These are phyloP conservation scores for Persicaria tinctoria DNA, from an alignment of 148 eudicot species.

Conservation along the genomic window DNA sequence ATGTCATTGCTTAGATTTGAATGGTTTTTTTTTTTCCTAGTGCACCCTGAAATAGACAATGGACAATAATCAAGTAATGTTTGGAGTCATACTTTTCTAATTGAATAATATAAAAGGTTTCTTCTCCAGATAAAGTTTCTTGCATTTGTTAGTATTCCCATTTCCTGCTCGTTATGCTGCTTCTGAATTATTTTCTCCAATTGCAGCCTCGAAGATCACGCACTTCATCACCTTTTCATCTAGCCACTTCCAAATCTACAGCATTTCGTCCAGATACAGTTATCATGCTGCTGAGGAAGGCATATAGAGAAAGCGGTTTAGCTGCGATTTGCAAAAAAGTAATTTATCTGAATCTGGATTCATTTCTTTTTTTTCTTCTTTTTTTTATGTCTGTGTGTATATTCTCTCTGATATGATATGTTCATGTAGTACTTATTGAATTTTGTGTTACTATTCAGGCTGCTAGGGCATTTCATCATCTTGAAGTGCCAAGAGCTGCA, in stretches of 20 bases:
- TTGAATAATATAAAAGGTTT: neutral
- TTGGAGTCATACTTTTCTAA: neutral
- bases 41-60: neutral
- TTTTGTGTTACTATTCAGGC: constrained; percentile 35
- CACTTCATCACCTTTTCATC: constrained; percentile 23
- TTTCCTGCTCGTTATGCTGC: neutral
- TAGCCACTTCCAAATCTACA: constrained; percentile 38
- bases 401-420: neutral
- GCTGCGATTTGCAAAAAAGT: constrained; percentile 67
- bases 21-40: neutral
- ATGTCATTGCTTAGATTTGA: neutral
- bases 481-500: constrained; percentile 27
- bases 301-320: constrained; percentile 55
- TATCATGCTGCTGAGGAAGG: constrained; percentile 56
- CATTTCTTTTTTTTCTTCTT: neutral
- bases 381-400: neutral
- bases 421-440: neutral
- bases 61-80: neutral
- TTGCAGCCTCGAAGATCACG: constrained; percentile 67
- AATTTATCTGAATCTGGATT: constrained; percentile 14
- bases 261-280: constrained; percentile 64
- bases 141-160: neutral
- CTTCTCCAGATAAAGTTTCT: neutral
- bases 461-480: constrained; percentile 50
- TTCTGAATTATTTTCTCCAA: constrained; percentile 3